These are phyloP conservation scores for Yarrowia galli DNA, from an alignment of 1,139 yeast species.

Conservation along the genomic window DNA sequence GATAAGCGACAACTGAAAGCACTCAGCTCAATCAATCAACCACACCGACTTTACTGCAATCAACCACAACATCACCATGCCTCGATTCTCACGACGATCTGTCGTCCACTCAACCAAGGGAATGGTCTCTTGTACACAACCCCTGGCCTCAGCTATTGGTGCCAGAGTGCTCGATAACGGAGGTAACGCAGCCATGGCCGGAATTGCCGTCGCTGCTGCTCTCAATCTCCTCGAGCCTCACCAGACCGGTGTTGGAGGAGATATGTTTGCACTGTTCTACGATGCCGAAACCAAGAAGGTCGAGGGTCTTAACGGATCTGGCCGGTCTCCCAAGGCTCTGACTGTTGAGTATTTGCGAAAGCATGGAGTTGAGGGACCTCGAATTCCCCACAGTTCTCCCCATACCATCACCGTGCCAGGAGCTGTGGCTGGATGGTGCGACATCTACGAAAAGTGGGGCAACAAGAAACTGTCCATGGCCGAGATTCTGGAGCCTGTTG, in stretches of 20 bases:
- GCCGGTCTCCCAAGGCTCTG: conserved; percentile 66
- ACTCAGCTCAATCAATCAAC: too few species aligned
- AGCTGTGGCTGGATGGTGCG: conserved; percentile 79
- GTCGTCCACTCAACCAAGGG: conserved; percentile 80
- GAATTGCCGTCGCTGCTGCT: conserved; percentile 81
- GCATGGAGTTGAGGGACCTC: conserved; percentile 54
- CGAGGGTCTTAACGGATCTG: conserved; percentile 78
- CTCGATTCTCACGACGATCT: conserved; percentile 67
- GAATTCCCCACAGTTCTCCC: conserved; percentile 59
- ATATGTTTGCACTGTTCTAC: conserved; percentile 73
- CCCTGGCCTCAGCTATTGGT: conserved; percentile 80
- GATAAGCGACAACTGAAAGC: too few species aligned
- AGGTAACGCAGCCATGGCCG: conserved; percentile 82
- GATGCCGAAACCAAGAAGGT: conserved; percentile 60
- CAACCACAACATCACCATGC: not conserved
- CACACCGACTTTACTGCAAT: not conserved
- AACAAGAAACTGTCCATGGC: conserved; percentile 67
- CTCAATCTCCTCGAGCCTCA: conserved; percentile 75
- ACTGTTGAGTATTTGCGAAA: conserved; percentile 60
- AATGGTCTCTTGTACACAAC: conserved; percentile 77
- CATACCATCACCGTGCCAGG: conserved; percentile 78
- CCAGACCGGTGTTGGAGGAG: conserved; percentile 86
- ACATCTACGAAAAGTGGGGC: conserved; percentile 74
- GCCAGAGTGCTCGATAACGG: conserved; percentile 68
- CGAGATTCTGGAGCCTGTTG: conserved; percentile 72